Conservation (phyloP, 2,329 filamentous ascomycete species). For the Fusarium pseudograminearum region DNA sequence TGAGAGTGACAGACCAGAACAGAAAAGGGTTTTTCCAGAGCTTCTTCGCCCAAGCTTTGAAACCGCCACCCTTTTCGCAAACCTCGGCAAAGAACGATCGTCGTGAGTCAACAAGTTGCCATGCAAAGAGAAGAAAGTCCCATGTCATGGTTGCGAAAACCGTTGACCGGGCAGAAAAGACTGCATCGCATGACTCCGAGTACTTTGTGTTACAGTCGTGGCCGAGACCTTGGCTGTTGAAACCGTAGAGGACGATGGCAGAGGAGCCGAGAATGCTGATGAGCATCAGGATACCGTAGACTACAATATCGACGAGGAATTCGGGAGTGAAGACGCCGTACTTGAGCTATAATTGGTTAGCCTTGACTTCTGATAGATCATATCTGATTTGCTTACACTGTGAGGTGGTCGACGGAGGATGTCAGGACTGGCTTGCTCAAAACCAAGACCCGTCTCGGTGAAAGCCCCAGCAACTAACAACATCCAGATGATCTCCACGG, state of each 20-base stretch:
- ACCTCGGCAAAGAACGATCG: conserved; percentile 73
- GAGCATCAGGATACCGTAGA: conserved; percentile 74
- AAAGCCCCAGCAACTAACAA: conserved; percentile 79
- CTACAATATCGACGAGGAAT: conserved; percentile 71
- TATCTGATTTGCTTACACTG: conserved; percentile 24
- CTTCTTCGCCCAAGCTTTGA: conserved; percentile 67
- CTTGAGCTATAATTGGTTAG: conserved; percentile 47
- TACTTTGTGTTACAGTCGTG: conserved; percentile 68
- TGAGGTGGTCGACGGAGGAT: conserved; percentile 73
- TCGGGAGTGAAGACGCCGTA: conserved; percentile 73
- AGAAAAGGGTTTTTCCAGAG: conserved; percentile 68
- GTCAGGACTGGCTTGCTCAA: conserved; percentile 75
- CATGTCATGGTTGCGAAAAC: conserved; percentile 76
- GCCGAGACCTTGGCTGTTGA: conserved; percentile 66
- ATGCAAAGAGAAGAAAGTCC: conserved; percentile 76
- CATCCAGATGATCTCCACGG: conserved; percentile 80
- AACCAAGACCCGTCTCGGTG: conserved; percentile 78
- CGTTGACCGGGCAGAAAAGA: conserved; percentile 74
- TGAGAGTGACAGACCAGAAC: conserved; percentile 63
- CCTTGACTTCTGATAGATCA: not conserved
- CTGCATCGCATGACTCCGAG: conserved; percentile 63
- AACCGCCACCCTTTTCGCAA: conserved; percentile 57
- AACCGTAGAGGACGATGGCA: conserved; percentile 68
- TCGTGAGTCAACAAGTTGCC: conserved; percentile 75
- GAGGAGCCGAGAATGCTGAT: conserved; percentile 69